A percentile compares a stretch with the other conserved stretches of the same genome.
phyloP scores from a whole-genome alignment of 805 yeast genomes.

The Nakazawaea wyomingensis region DNA sequence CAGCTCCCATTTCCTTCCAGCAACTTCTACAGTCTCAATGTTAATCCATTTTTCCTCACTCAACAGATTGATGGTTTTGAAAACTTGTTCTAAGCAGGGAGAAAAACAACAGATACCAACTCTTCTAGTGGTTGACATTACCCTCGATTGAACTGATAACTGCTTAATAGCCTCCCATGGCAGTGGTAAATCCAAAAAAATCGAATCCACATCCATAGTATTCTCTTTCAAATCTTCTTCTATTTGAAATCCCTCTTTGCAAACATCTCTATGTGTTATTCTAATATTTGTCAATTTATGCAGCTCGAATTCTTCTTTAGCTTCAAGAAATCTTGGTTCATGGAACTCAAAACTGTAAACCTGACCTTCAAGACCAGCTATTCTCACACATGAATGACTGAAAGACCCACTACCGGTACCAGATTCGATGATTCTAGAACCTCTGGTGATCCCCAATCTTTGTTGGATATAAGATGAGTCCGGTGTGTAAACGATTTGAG shows the following conservation, averaged over 20 bases:
- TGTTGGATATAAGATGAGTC: slow-evolving; percentile 91
- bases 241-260: slow-evolving; percentile 75
- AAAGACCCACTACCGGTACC: slow-evolving; percentile 98
- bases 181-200: slow-evolving; percentile 89
- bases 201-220: slow-evolving; percentile 62
- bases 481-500: slow-evolving; percentile 95
- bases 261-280: slow-evolving; percentile 88
- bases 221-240: slow-evolving; percentile 27
- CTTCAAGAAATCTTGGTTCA: slow-evolving; percentile 75
- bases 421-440: slow-evolving; percentile 84
- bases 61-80: slow-evolving; percentile 73
- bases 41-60: slow-evolving; percentile 75
- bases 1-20: slow-evolving; percentile 82
- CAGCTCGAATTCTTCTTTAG: slow-evolving; percentile 64
- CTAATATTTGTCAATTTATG: slow-evolving; percentile 54
- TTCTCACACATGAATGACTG: slow-evolving; percentile 86
- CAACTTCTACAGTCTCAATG: slow-evolving; percentile 89
- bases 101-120: slow-evolving; percentile 90
- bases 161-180: slow-evolving; percentile 96
- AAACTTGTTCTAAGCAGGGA: slow-evolving; percentile 97
- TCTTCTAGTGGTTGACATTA: slow-evolving; percentile 45
- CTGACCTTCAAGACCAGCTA: slow-evolving; percentile 55
- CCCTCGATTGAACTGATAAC: slow-evolving; percentile 42
- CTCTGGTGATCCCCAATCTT: slow-evolving; percentile 66
- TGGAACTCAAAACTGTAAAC: slow-evolving; percentile 91